phyloP scores from a whole-genome alignment of 2,329 filamentous ascomycete species.

The Lecanoromycetidae sp. region DNA sequence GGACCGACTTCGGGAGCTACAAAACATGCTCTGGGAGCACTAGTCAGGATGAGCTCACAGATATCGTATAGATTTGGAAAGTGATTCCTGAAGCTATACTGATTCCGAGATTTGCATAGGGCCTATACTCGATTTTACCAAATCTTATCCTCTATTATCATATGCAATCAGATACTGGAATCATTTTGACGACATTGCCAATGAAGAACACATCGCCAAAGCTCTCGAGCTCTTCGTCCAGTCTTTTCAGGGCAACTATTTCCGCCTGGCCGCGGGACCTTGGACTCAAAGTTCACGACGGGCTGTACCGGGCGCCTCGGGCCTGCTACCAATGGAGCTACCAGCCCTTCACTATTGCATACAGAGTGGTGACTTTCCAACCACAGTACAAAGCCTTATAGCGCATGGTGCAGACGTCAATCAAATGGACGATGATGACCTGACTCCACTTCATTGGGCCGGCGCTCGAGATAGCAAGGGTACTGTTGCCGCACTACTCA shows the following conservation, averaged over 20 bases:
- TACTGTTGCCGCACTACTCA: neutral
- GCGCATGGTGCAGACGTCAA: neutral
- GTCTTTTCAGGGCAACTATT: neutral
- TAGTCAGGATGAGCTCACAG: no score
- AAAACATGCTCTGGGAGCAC: no score
- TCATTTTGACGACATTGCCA: neutral
- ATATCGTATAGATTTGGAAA: no score
- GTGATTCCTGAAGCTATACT: no score
- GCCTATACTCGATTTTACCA: neutral
- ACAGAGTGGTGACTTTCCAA: neutral
- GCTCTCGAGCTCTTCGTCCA: neutral
- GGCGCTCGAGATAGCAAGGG: neutral
- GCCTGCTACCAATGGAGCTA: neutral
- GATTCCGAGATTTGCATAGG: no score
- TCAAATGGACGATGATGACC: neutral
- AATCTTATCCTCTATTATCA: neutral
- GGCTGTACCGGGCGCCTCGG: neutral
- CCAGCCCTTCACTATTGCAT: neutral
- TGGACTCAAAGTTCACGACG: neutral
- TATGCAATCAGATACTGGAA: neutral
- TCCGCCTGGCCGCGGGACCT: neutral
- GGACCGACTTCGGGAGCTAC: no score
- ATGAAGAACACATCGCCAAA: neutral
- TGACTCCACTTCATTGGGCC: conserved; percentile 2
- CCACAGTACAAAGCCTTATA: neutral